Evolutionary conservation across 2,329 filamentous ascomycete species (phyloP).

Genomic region (Helotiales sp.): DNA sequence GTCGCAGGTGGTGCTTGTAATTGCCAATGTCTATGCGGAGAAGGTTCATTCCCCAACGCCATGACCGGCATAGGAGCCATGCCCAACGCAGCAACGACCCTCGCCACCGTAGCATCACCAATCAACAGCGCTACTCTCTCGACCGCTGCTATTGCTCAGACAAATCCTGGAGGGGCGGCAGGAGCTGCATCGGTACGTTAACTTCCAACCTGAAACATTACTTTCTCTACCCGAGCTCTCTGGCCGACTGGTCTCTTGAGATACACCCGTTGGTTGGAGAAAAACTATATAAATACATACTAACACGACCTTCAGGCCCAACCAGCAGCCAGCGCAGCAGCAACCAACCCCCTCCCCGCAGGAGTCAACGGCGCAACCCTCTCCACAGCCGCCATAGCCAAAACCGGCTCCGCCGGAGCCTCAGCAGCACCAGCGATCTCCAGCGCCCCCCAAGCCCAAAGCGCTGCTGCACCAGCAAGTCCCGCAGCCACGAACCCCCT

Average conservation of each 20-base stretch:
- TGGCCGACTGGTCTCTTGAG: background rate
- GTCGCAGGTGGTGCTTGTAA: slow-evolving; percentile 21
- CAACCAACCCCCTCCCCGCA: background rate
- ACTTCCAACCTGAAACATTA: too few relatives aligned
- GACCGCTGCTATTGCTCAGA: background rate
- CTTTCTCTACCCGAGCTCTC: slow-evolving; percentile 3
- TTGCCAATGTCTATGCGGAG: slow-evolving; percentile 25
- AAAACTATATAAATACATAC: too few relatives aligned
- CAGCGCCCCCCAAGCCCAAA: background rate
- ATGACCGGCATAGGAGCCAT: background rate
- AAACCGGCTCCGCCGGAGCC: background rate
- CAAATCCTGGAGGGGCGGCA: background rate
- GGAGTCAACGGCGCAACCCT: too few relatives aligned
- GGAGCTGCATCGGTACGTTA: too few relatives aligned
- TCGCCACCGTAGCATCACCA: slow-evolving; percentile 5
- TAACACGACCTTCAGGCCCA: background rate
- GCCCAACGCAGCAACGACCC: slow-evolving; percentile 5
- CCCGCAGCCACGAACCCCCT: background rate
- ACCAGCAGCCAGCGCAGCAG: background rate
- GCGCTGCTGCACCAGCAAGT: background rate
- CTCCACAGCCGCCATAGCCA: too few relatives aligned
- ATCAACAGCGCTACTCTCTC: background rate
- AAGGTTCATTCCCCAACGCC: slow-evolving; percentile 22
- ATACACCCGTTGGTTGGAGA: too few relatives aligned
- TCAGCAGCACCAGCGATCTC: background rate